Conservation (phyloP, 768 basidiomycete species). For the Kwoniella bestiolae region DNA sequence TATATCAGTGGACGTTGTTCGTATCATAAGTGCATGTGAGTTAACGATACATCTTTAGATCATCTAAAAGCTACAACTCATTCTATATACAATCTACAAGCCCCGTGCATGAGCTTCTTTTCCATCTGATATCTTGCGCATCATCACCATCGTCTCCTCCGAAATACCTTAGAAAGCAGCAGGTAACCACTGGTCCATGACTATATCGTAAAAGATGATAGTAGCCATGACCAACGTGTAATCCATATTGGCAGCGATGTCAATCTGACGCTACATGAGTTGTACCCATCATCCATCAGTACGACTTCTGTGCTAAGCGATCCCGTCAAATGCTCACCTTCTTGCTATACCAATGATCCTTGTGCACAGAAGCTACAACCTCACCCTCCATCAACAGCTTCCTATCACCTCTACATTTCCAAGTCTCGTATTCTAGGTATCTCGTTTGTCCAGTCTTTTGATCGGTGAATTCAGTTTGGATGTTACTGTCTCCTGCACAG, state of each 20-base stretch:
- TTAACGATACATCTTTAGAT: too few species aligned
- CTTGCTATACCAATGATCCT: not conserved
- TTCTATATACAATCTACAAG: too few species aligned
- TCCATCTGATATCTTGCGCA: too few species aligned
- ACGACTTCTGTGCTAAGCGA: not conserved
- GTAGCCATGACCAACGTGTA: not conserved
- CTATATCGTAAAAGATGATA: not conserved
- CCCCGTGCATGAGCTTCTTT: too few species aligned
- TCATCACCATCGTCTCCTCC: too few species aligned
- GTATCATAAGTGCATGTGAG: too few species aligned
- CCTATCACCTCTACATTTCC: not conserved
- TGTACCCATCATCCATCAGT: not conserved
- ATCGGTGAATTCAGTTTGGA: not conserved
- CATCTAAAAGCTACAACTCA: too few species aligned
- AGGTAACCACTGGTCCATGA: constrained; percentile 4
- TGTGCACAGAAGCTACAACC: not conserved
- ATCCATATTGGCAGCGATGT: constrained; percentile 3
- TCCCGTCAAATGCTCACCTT: too few species aligned
- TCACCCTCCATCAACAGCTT: not conserved
- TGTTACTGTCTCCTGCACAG: not conserved
- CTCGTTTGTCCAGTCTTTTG: not conserved
- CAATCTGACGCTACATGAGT: not conserved
- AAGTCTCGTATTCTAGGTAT: not conserved
- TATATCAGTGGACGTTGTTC: too few species aligned
- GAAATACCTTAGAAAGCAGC: not conserved